Evolutionary conservation across 768 basidiomycete genomes (phyloP).

Genomic region (Suillus alpinus): DNA sequence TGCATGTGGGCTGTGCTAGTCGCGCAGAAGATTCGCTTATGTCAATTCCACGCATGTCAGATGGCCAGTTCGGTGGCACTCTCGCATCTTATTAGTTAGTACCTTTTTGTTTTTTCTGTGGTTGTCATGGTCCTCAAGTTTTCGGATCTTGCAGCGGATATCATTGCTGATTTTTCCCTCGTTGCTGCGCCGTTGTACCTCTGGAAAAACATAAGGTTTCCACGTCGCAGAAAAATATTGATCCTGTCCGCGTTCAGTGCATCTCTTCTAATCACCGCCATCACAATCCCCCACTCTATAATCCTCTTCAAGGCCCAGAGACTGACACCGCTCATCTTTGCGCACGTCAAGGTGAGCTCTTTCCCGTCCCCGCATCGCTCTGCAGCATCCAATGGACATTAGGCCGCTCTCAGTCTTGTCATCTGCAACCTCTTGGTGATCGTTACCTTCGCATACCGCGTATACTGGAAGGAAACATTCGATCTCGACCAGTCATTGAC

Average conservation of each 20-base stretch:
- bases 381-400: background rate
- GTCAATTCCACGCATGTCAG: background rate
- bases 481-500: background rate
- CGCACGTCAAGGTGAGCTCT: background rate
- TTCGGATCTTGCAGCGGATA: too few species aligned
- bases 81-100: background rate
- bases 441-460: background rate
- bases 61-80: background rate
- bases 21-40: background rate
- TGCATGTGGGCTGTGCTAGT: background rate
- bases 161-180: too few species aligned
- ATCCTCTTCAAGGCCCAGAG: too few species aligned
- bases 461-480: background rate
- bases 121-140: too few species aligned
- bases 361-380: background rate
- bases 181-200: too few species aligned
- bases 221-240: too few species aligned
- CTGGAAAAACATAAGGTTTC: too few species aligned
- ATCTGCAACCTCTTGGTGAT: slow-evolving; percentile 2
- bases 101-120: background rate
- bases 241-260: too few species aligned
- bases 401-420: background rate
- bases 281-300: too few species aligned
- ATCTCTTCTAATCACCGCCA: too few species aligned
- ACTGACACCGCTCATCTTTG: too few species aligned